Base-by-base conservation (phyloP, 768 basidiomycete genomes). In the Auriculariales sp. region DNA sequence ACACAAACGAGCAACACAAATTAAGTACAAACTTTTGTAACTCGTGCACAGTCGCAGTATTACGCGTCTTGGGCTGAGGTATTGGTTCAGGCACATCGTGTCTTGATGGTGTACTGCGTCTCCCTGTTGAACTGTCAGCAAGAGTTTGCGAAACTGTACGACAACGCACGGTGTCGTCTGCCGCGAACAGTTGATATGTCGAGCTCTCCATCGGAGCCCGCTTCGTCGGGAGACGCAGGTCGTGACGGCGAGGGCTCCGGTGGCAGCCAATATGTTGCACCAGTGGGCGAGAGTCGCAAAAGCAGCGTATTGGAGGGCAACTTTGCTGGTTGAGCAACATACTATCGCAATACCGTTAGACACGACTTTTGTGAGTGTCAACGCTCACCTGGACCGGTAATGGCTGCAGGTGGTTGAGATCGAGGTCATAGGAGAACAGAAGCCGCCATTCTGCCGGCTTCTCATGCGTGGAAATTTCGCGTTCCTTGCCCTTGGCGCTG, bases 261-360 rank as follows among this genome's bases (percentile, higher is more conserved):
- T 25, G 79, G 76, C 22, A 81, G 58, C 63, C 78, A 83, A 55
- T 77, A 80, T n/a, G 67, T 68, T 56, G 74, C 66, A 4, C 74
- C 76, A 15, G 72, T 73, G 6, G 82, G 81, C 12, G 75, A 68
- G 48, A 91, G 70, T 14, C 75, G 70, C 35, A 91, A 53, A 14
- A 90, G 64, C 6, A 89, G 68, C 2, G 84, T 78, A 58, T 92
- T 92, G 14, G 79, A 81, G 1, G 85, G 79, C 28, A 90, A 62
- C 45, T 68, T 68, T 48, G 57, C 71, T 1, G 66, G 61, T 50
- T 69, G 62, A n/a, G 3, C 15, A 17, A 27, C 17, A 24, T 34
- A 42, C 49, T 50, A 28, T n/a, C n/a, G n/a, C 19, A 17, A 17
- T 30, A 2, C 27, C 11, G 25, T 30, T 5, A 39, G 42, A n/a